Conservation (phyloP, 2,329 filamentous ascomycete genomes). For the Westerdykella sp. region DNA sequence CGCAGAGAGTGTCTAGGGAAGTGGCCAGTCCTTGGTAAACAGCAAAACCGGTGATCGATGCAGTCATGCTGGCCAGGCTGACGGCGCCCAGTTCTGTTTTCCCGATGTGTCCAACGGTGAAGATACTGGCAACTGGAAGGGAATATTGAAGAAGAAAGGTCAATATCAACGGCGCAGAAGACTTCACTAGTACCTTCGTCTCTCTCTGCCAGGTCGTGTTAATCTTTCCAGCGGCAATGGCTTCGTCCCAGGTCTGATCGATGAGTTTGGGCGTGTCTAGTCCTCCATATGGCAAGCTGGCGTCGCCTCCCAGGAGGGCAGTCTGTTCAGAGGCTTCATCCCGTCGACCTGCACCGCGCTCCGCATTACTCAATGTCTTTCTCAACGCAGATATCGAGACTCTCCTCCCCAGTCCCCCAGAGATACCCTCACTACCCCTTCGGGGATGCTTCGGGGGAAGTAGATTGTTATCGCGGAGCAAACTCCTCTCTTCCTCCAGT, state of each 20-base stretch:
- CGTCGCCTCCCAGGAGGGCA: slow-evolving; percentile 41
- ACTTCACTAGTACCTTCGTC: slow-evolving; percentile 65
- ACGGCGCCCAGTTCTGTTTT: slow-evolving; percentile 46
- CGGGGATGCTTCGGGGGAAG: slow-evolving; percentile 49
- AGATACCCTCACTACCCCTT: slow-evolving; percentile 24
- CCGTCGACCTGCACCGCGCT: slow-evolving; percentile 14
- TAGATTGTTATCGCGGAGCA: slow-evolving; percentile 55
- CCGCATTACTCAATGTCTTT: slow-evolving; percentile 23
- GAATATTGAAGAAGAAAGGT: slow-evolving; percentile 47
- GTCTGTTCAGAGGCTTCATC: slow-evolving; percentile 41
- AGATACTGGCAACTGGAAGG: slow-evolving; percentile 43
- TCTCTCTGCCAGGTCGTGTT: slow-evolving; percentile 89
- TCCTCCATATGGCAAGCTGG: slow-evolving; percentile 39
- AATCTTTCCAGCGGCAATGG: slow-evolving; percentile 72
- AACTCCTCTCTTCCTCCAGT: slow-evolving; percentile 51
- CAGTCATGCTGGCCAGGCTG: slow-evolving; percentile 44
- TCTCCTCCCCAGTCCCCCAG: slow-evolving; percentile 19
- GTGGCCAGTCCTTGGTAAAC: slow-evolving; percentile 66
- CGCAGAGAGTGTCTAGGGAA: slow-evolving; percentile 83
- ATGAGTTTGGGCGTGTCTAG: slow-evolving; percentile 45
- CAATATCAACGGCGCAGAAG: slow-evolving; percentile 40
- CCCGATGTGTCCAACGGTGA: slow-evolving; percentile 47
- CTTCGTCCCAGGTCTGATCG: slow-evolving; percentile 52
- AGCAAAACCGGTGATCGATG: slow-evolving; percentile 45
- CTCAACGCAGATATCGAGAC: slow-evolving; percentile 26